These are phyloP conservation scores for Crithidia bombi DNA, from an alignment of 208 protist genomes.

Conservation along the genomic window DNA sequence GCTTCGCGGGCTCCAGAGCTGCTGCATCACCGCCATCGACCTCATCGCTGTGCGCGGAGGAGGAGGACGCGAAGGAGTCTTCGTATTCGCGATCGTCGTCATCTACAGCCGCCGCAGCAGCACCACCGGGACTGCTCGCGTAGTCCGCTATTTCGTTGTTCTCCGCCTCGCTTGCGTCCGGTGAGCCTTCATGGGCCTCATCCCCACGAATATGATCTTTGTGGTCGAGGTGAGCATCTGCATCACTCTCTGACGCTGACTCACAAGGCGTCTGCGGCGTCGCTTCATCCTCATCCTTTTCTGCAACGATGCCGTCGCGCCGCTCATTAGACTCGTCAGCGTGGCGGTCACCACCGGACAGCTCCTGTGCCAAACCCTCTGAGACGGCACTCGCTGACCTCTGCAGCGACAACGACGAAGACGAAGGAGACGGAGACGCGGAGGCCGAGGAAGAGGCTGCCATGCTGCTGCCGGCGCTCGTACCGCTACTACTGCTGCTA, in stretches of 20 bases:
- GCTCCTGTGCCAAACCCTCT: neutral
- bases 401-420: neutral
- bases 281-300: neutral
- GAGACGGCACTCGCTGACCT: neutral
- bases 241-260: neutral
- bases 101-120: neutral
- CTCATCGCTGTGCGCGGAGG: neutral
- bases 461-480: neutral
- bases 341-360: neutral
- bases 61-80: conserved; percentile 9
- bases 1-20: neutral
- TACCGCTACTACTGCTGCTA: conserved; percentile 24
- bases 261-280: too few relatives aligned
- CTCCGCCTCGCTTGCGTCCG: neutral
- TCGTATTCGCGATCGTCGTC: neutral
- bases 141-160: neutral
- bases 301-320: too few relatives aligned
- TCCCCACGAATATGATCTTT: neutral
- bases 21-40: neutral
- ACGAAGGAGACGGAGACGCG: neutral
- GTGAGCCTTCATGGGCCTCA: too few relatives aligned
- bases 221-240: neutral
- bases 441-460: neutral
- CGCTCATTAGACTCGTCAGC: neutral
- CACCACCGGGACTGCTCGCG: neutral